phyloP scores from a whole-genome alignment of 257 asterid species.

The Handroanthus guayacan region DNA sequence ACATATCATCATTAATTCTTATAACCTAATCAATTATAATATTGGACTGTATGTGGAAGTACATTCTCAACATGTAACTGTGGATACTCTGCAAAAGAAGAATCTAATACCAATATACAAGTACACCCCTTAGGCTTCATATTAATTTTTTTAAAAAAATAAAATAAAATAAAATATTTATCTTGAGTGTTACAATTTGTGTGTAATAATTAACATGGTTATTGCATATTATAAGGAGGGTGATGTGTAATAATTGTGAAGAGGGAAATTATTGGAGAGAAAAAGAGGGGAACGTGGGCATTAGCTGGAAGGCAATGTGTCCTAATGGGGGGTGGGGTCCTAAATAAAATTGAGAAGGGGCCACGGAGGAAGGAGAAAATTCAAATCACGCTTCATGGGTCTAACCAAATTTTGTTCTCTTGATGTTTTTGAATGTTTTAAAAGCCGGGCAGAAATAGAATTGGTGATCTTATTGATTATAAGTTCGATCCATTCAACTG shows the following conservation, averaged over 20 bases:
- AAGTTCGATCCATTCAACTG: too few relatives aligned
- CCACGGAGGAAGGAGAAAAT: slow-evolving; percentile 13
- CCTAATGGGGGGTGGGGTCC: slow-evolving; percentile 22
- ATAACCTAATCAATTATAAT: background rate
- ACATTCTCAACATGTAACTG: background rate
- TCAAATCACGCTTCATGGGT: slow-evolving; percentile 23
- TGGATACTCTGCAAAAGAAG: background rate
- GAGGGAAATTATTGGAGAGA: slow-evolving; percentile 1
- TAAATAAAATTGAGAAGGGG: background rate
- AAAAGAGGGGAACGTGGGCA: slow-evolving; percentile 1
- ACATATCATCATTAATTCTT: too few relatives aligned
- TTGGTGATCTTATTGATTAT: too few relatives aligned
- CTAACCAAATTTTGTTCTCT: background rate
- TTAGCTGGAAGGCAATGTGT: slow-evolving; percentile 39
- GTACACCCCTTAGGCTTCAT: background rate
- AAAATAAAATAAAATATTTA: too few relatives aligned
- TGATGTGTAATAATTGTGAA: slow-evolving; percentile 9
- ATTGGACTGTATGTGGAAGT: background rate
- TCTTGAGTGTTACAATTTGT: too few relatives aligned
- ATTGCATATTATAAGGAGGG: too few relatives aligned
- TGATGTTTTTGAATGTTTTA: background rate
- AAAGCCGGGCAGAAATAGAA: too few relatives aligned
- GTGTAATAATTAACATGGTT: too few relatives aligned
- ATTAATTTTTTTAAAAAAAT: too few relatives aligned
- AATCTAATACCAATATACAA: background rate